Percentiles rank a stretch among this genome's conserved stretches.
phyloP scores from a whole-genome alignment of 129 eudicot species.

The Ambrosia trifida region DNA sequence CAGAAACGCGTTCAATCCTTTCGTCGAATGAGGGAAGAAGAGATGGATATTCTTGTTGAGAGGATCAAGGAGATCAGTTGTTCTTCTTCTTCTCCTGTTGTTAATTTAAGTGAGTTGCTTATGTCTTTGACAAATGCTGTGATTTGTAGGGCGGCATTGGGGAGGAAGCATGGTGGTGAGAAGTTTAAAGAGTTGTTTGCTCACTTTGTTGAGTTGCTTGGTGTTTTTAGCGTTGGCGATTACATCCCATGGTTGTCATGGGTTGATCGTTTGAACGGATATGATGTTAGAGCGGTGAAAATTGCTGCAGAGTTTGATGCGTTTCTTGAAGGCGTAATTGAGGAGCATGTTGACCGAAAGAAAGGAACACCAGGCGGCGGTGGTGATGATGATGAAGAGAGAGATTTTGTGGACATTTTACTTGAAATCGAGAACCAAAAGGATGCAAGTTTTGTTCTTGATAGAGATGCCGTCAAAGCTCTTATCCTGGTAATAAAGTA shows the following conservation, averaged over 20 bases:
- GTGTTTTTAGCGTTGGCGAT: slow-evolving; percentile 40
- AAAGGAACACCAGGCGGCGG: neutral
- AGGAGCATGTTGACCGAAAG: slow-evolving; percentile 33
- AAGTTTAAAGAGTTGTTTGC: slow-evolving; percentile 28
- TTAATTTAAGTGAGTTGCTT: slow-evolving; percentile 34
- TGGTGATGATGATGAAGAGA: slow-evolving; percentile 28
- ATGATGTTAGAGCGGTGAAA: slow-evolving; percentile 31
- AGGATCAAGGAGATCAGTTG: slow-evolving; percentile 18
- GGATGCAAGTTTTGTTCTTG: slow-evolving; percentile 25
- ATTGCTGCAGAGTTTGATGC: slow-evolving; percentile 32
- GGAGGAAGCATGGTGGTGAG: slow-evolving; percentile 33
- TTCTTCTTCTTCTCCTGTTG: slow-evolving; percentile 24
- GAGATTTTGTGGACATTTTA: slow-evolving; percentile 48
- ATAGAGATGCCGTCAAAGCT: slow-evolving; percentile 49
- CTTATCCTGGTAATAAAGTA: slow-evolving; percentile 33
- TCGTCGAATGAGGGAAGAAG: slow-evolving; percentile 42
- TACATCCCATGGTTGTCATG: slow-evolving; percentile 48
- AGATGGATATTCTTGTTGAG: slow-evolving; percentile 31
- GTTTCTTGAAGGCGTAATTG: slow-evolving; percentile 37
- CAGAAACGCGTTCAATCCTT: slow-evolving; percentile 38
- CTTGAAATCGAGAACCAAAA: slow-evolving; percentile 37
- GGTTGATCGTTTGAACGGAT: slow-evolving; percentile 34
- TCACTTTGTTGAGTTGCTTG: slow-evolving; percentile 32
- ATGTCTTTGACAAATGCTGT: slow-evolving; percentile 29
- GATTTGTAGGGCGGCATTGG: slow-evolving; percentile 40